Conservation (phyloP, 305 asterid species). For the Ajuga reptans region DNA sequence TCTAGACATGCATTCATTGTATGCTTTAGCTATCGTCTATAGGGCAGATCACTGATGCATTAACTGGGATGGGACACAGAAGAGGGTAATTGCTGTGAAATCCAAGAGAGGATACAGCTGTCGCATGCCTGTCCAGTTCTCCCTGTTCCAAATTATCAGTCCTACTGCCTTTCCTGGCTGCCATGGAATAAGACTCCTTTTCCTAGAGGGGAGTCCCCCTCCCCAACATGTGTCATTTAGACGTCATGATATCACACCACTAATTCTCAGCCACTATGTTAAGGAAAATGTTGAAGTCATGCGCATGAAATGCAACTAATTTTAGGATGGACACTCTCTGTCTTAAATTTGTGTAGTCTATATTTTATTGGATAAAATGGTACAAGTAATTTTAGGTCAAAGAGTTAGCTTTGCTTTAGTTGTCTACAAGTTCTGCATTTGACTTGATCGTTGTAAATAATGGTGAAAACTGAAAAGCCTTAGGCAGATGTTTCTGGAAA, state of each 20-base stretch:
- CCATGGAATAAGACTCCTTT: background rate
- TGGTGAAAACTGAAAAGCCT: background rate
- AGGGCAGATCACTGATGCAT: constrained; percentile 4
- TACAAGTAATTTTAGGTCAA: background rate
- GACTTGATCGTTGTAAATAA: background rate
- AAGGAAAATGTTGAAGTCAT: background rate
- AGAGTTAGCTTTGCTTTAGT: background rate
- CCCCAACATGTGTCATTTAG: background rate
- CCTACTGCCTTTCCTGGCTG: background rate
- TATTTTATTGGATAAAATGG: background rate
- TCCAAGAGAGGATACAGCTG: background rate
- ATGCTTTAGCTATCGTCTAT: constrained; percentile 10
- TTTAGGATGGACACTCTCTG: background rate
- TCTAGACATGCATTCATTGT: constrained; percentile 12
- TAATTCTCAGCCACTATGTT: background rate
- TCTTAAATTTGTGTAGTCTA: background rate
- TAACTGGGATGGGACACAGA: background rate
- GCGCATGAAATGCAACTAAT: background rate
- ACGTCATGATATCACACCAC: background rate
- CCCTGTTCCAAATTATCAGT: background rate
- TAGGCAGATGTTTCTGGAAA: too few species aligned
- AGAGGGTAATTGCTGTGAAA: background rate
- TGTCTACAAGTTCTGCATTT: background rate
- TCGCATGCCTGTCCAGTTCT: background rate
- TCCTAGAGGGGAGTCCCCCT: too few species aligned